Base-by-base conservation (phyloP, 805 yeast genomes). In the Lipomyces spencermartinsiae region DNA sequence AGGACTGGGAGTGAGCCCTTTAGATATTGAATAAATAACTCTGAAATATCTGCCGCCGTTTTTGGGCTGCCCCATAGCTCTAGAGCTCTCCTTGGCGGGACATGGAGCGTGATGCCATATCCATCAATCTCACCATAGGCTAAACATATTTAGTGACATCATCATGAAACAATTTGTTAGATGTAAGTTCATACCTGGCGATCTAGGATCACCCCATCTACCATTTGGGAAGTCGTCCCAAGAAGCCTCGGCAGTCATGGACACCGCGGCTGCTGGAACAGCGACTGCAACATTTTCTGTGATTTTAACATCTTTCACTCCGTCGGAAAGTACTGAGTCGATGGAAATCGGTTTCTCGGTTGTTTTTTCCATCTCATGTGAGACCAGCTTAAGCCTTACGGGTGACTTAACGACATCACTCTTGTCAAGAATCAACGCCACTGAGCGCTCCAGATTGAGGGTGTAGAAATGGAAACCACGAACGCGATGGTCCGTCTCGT, bases 201-300 rank as follows among this genome's bases (percentile, higher is more conserved):
- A 95, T 68, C 97, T 84, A 2, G 98, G 91, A 78, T 95, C 98
- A 75, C 99, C 99, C 93, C 97, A 95, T 81, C 99, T 85, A 69
- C 99, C 99, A 79, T 94, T 95, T 62, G 99, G 99, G 76, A 94
- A 95, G 79, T 95, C 99, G 80, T 95, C 99, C 93, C 99, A 95
- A 34, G 73, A 53, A 8, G 73, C 68, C 31, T 69, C 72, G 12
- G 67, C 25, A 7, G 71, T 57, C 64, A 59, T 59, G 14, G 63
- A 51, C 33, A 51, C 54, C n/a, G n/a, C 49, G 5, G 64, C 14
- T 5, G 67, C 68, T 16, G 64, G 67, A 10, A 49, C 65, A 4
- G 67, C 65, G n/a, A 39, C 58, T 6, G 37, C 46, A 14, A 29
- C 33, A 6, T 53, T 53, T 10, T 62, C 65, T 10, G 62, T n/a